Conservation (phyloP, 768 basidiomycete species). For the Austroboletus festivus region DNA sequence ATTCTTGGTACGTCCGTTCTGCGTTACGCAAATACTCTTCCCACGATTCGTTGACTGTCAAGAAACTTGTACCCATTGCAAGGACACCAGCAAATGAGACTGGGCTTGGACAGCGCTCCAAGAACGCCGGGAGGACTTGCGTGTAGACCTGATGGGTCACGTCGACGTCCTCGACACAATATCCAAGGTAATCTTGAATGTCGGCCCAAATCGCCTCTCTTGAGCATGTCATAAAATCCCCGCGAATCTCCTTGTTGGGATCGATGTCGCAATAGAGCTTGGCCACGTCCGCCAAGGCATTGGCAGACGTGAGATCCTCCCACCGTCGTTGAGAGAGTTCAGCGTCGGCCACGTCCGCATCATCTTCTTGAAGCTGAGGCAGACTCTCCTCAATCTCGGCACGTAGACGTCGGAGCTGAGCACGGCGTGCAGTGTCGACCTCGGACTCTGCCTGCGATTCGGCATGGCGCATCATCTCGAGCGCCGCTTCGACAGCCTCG, state of each 20-base stretch:
- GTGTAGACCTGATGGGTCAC: constrained; percentile 81
- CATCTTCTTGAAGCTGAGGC: constrained; percentile 33
- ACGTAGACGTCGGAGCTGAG: constrained; percentile 39
- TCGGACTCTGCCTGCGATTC: constrained; percentile 38
- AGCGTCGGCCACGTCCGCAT: constrained; percentile 39
- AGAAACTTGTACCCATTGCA: constrained; percentile 87
- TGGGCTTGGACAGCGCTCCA: constrained; percentile 82
- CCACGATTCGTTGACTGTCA: constrained; percentile 91
- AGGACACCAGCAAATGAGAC: constrained; percentile 89
- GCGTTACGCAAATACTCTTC: constrained; percentile 76
- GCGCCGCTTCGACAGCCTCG: constrained; percentile 63
- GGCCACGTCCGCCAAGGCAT: constrained; percentile 90
- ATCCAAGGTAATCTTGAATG: constrained; percentile 71
- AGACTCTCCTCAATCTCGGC: constrained; percentile 41
- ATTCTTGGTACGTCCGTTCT: constrained; percentile 68
- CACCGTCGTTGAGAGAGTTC: constrained; percentile 60
- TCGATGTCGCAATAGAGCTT: constrained; percentile 81
- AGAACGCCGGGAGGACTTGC: constrained; percentile 76
- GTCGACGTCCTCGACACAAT: constrained; percentile 82
- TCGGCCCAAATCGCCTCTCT: constrained; percentile 63
- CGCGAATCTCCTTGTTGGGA: constrained; percentile 74
- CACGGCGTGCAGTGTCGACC: constrained; percentile 34
- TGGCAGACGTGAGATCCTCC: constrained; percentile 91
- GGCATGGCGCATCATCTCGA: constrained; percentile 47
- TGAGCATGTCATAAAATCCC: constrained; percentile 69